Percentiles rank a stretch among this genome's conserved stretches.
Evolutionary conservation across 2,329 filamentous ascomycete genomes (phyloP).

Genomic region (Lecanicillium sp.): DNA sequence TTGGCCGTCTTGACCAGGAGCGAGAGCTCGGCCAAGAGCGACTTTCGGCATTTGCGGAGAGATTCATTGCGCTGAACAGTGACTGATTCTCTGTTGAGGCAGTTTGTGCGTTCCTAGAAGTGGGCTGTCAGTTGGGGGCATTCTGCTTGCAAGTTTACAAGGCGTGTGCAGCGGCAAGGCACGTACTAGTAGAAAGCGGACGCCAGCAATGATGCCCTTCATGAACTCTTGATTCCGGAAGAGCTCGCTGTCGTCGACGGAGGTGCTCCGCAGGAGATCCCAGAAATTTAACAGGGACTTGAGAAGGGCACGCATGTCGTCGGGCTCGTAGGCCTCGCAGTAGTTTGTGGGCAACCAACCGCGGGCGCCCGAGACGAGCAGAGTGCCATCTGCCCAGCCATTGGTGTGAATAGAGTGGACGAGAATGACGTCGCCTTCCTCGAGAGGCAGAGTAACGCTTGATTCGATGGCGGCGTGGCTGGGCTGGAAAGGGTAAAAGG

Average conservation of each 20-base stretch:
- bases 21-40: slow-evolving; percentile 81
- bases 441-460: slow-evolving; percentile 81
- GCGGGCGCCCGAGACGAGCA: slow-evolving; percentile 76
- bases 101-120: slow-evolving; percentile 74
- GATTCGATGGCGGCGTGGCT: slow-evolving; percentile 70
- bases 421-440: slow-evolving; percentile 85
- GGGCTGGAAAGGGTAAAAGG: slow-evolving; percentile 88
- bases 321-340: slow-evolving; percentile 88
- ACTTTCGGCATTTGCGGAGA: slow-evolving; percentile 77
- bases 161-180: background rate
- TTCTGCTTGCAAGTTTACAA: no score
- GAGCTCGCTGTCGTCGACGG: slow-evolving; percentile 66
- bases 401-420: slow-evolving; percentile 97
- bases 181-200: slow-evolving; percentile 80
- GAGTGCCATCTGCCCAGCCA: slow-evolving; percentile 94
- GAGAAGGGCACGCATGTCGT: slow-evolving; percentile 76
- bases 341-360: slow-evolving; percentile 99
- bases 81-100: slow-evolving; percentile 73
- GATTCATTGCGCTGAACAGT: slow-evolving; percentile 70
- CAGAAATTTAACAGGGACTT: slow-evolving; percentile 86
- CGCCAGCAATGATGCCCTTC: slow-evolving; percentile 87
- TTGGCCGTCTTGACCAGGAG: slow-evolving; percentile 86
- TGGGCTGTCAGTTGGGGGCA: background rate
- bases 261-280: slow-evolving; percentile 78
- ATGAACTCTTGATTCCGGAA: slow-evolving; percentile 93